Percentiles rank a stretch among this genome's conserved stretches.
Evolutionary conservation across 352 stramenopile species (phyloP).

Genomic region (Phytopythium cucurbitacearum): DNA sequence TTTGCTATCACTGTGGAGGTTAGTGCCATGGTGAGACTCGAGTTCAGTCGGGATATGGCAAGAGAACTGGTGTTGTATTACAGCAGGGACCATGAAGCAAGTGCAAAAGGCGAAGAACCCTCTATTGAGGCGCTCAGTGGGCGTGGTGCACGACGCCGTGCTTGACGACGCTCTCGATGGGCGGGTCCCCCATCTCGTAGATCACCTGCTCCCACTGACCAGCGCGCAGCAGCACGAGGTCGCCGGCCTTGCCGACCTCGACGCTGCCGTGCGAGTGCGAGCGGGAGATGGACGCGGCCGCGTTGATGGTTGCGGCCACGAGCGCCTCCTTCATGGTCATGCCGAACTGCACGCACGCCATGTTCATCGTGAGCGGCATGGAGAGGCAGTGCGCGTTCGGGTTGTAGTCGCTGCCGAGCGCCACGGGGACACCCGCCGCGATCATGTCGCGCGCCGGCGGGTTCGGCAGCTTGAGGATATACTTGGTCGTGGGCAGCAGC

Average conservation of each 20-base stretch:
- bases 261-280: slow-evolving; percentile 72
- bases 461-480: slow-evolving; percentile 74
- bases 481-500: slow-evolving; percentile 82
- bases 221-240: slow-evolving; percentile 64
- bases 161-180: slow-evolving; percentile 78
- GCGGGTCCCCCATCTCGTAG: slow-evolving; percentile 81
- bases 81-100: no score
- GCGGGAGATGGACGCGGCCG: slow-evolving; percentile 73
- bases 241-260: slow-evolving; percentile 70
- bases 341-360: slow-evolving; percentile 76
- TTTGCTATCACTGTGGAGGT: neutral
- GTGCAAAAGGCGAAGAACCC: neutral
- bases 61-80: no score
- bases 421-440: slow-evolving; percentile 51
- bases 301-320: slow-evolving; percentile 80
- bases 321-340: slow-evolving; percentile 87
- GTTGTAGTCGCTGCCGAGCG: slow-evolving; percentile 83
- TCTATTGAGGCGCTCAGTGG: slow-evolving; percentile 8
- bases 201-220: slow-evolving; percentile 82
- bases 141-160: slow-evolving; percentile 34
- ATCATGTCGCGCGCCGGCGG: slow-evolving; percentile 76
- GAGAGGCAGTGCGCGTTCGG: slow-evolving; percentile 84
- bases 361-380: slow-evolving; percentile 87
- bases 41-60: no score
- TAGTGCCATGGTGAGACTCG: neutral